Evolutionary conservation across 495 filamentous ascomycete genomes (phyloP), one percentile per base, ranked within the genome.

Genomic region (Evernia prunastri): DNA sequence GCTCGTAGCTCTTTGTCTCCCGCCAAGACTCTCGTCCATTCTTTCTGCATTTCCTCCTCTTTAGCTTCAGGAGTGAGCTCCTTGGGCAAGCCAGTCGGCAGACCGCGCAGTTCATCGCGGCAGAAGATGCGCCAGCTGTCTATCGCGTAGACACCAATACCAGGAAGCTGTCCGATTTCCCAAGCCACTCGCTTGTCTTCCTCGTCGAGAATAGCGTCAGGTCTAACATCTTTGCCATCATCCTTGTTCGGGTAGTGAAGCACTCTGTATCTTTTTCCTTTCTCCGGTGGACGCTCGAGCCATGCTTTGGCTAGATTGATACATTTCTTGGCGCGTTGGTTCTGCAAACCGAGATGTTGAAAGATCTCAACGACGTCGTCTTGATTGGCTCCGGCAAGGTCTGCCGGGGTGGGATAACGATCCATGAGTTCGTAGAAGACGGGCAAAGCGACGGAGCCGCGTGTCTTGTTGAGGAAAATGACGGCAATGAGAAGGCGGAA

Each of bases 41-140:
- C 93, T 6, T 72, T 72, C 57, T 72, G 66, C 1, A 84, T 78
- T 60, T 84, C 36, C 73, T 57, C 62, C 31, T 42, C 25, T 23
- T 40, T 60, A 11, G 60, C 61, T n/a, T 15, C 29, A 7, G 75
- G 74, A n/a, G 73, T 69, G 65, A 81, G 78, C 8, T 63, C 66
- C 1, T 39, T 25, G 35, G 56, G 29, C 61, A 74, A 65, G 17
- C 68, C 73, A 20, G 62, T 64, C 1, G 59, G 33, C 70, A 83
- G 63, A 0, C 83, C 86, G 3, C 91, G 79, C 37, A 96, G 71
- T 54, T 80, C 79, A 73, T 97, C 93, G 1, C 93, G 81, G 69
- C 91, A 96, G 72, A 97, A 97, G 61, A 97, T 96, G 6, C 94
- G 82, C 90, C 91, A 97, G 64, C 87, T 91, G 73, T 97, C 93